Base-by-base conservation (phyloP, 148 eudicot species). In the Beta vulgaris region DNA sequence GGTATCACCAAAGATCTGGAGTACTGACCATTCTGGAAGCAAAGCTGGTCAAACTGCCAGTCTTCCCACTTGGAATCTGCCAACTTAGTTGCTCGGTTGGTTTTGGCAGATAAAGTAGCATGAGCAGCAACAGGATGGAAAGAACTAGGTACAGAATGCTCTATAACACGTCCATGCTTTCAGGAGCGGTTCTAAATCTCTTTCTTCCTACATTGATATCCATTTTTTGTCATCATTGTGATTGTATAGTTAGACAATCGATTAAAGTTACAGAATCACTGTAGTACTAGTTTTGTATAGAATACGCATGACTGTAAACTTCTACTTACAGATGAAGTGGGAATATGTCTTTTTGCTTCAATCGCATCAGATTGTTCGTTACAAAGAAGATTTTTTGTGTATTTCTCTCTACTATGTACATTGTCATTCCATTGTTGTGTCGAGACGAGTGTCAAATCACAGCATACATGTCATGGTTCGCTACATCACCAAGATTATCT, bases 271-370 rank as follows among this genome's bases (percentile, higher is more conserved):
- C 69, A 65, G 68, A 76, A 40, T 37, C 70, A 18, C 55, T 42
- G 57, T 63, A 76, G 68, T 71, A 34, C 11, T 60, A 76, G 73
- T 31, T 80, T 64, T 81, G 80, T 81, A 81, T 72, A 76, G 77
- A 26, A 64, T 31, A 71, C 73, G 34, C 12, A 66, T 72, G 49
- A 46, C 4, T 75, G 78, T 80, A 70, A 69, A 54, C 14, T 61
- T 79, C 10, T 15, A 12, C n/a, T 12, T 42, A 54, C 48, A 29
- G 12, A 18, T 18, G n/a, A 37, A 40, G 53, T n/a, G 71, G 37
- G 43, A 55, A 48, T 32, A 44, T 65, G 53, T 16, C 14, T 21
- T 75, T 57, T 75, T 51, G 76, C 68, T 26, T 44, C 68, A 43
- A 43, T 11, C 14, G 35, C 31, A 73, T 43, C 42, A 44, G 58